Conservation (phyloP, 768 basidiomycete species). For the Mycena galericulata region DNA sequence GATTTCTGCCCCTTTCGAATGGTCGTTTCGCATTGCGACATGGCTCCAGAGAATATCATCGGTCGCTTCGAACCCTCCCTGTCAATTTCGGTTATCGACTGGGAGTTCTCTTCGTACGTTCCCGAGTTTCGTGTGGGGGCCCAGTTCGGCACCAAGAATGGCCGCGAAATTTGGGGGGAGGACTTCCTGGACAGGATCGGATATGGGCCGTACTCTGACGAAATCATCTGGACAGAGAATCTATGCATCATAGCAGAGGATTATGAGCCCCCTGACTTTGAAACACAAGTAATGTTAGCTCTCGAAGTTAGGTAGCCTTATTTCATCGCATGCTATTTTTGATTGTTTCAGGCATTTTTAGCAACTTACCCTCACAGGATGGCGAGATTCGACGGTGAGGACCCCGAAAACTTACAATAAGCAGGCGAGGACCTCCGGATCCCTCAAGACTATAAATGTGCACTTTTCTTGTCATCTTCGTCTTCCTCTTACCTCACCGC, state of each 20-base stretch:
- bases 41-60: constrained; percentile 5
- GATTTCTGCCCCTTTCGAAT: constrained; percentile 1
- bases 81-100: not conserved
- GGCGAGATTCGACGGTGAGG: too few species aligned
- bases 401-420: too few species aligned
- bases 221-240: not conserved
- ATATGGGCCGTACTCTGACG: not conserved
- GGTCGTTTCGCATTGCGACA: constrained; percentile 5
- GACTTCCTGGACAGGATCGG: not conserved
- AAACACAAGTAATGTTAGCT: not conserved
- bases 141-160: not conserved
- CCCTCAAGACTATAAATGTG: too few species aligned
- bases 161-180: not conserved
- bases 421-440: too few species aligned
- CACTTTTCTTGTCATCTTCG: too few species aligned
- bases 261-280: not conserved
- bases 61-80: constrained; percentile 33
- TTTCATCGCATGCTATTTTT: too few species aligned
- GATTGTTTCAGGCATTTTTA: too few species aligned
- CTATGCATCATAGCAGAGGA: not conserved
- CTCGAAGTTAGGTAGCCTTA: too few species aligned
- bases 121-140: constrained; percentile 1
- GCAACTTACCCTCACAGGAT: too few species aligned
- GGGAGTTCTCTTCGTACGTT: constrained; percentile 13
- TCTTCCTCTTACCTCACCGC: too few species aligned